These are phyloP conservation scores for Candida gorgasii DNA, from an alignment of 805 yeast species.

Conservation along the genomic window DNA sequence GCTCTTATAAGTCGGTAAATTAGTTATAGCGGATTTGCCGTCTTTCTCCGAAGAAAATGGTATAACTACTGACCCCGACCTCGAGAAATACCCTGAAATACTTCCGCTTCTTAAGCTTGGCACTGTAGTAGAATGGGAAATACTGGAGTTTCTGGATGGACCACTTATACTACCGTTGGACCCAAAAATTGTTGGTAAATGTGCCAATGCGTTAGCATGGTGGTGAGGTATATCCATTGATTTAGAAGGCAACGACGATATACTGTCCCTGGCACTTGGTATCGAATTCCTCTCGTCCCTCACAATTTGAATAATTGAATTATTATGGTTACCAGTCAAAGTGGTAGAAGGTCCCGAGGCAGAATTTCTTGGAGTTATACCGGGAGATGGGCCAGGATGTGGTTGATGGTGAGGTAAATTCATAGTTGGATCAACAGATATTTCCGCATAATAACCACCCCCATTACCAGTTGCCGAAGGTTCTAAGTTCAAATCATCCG, in stretches of 20 bases:
- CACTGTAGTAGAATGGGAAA: conserved; percentile 36
- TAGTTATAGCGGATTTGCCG: conserved; percentile 10
- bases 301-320: conserved; percentile 42
- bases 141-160: conserved; percentile 38
- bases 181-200: conserved; percentile 45
- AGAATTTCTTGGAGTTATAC: conserved; percentile 33
- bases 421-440: conserved; percentile 46
- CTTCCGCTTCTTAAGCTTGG: conserved; percentile 44
- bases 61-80: conserved; percentile 40
- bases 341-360: conserved; percentile 20
- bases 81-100: conserved; percentile 34
- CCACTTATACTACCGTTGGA: conserved; percentile 41
- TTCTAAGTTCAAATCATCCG: conserved; percentile 23
- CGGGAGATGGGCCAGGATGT: conserved; percentile 24
- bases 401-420: conserved; percentile 45
- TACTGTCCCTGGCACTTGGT: conserved; percentile 37
- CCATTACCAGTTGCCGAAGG: conserved; percentile 32
- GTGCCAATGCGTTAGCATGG: conserved; percentile 42
- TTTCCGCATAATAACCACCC: conserved; percentile 47
- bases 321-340: conserved; percentile 26
- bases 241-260: conserved; percentile 44
- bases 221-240: conserved; percentile 50
- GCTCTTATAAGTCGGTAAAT: conserved; percentile 9
- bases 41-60: conserved; percentile 28
- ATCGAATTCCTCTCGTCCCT: conserved; percentile 41